Conservation (phyloP, 2,329 filamentous ascomycete genomes). For the Neofusicoccum laricinum region DNA sequence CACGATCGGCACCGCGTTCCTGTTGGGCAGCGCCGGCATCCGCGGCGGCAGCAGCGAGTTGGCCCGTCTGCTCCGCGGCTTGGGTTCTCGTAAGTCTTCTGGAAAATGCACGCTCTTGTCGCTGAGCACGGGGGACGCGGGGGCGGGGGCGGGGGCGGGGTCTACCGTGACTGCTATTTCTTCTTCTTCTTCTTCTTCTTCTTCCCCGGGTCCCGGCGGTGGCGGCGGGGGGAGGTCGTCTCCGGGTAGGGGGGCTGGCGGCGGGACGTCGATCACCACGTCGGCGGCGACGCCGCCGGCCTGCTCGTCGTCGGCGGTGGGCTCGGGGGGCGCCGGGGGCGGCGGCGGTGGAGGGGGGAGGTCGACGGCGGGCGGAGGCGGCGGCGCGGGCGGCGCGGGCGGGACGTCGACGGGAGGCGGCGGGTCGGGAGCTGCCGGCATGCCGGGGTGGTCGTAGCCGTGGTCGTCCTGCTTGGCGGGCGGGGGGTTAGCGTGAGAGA, state of each 20-base stretch:
- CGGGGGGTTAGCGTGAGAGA: not conserved
- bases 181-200: not conserved
- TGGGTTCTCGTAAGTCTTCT: conserved; percentile 9
- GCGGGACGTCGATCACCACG: not conserved
- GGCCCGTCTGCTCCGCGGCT: not conserved
- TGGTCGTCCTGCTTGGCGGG: conserved; percentile 1
- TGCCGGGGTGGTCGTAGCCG: not conserved
- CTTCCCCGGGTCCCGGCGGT: not conserved
- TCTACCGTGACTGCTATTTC: not conserved
- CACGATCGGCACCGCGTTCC: not conserved
- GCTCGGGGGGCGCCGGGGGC: not conserved
- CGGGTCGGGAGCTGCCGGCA: not conserved
- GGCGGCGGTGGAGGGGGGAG: not conserved
- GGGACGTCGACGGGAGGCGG: not conserved
- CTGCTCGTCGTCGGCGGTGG: not conserved
- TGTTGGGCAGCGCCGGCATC: not conserved
- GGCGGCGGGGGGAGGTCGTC: not conserved
- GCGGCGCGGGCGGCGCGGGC: not conserved
- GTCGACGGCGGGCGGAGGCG: not conserved
- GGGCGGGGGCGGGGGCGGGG: not conserved
- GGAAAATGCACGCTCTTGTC: conserved; percentile 17
- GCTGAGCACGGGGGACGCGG: conserved; percentile 8
- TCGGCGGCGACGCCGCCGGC: not conserved
- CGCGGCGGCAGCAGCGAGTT: no score
- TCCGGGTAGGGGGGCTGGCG: not conserved